Base-by-base conservation (phyloP, 805 yeast genomes). In the Candida vaughaniae region DNA sequence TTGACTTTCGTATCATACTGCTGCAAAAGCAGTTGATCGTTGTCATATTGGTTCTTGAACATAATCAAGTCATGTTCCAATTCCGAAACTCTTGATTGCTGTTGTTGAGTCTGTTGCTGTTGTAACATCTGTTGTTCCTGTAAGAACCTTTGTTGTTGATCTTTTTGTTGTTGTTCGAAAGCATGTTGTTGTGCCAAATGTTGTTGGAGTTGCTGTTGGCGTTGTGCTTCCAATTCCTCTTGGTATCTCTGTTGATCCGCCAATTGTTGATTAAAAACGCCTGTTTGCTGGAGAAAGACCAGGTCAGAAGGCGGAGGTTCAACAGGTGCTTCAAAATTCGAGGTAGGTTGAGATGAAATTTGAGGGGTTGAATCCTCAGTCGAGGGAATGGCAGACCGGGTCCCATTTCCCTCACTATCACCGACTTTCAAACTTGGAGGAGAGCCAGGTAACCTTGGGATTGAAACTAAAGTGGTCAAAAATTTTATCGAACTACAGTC, bases 1-100 rank as follows among this genome's bases (percentile, higher is more conserved):
- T 83, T 83, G 6, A 90, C 95, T 39, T 95, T 71, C 43, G 80
- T 74, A 57, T 90, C 97, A 55, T 90, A 90, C 58, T 88, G 95
- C 56, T 83, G 87, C 36, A 90, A 71, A 65, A 90, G 67, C 47
- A 78, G 69, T 57, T 87, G 96, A 56, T 87, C 95, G 48, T 80
- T 85, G 47, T 89, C 95, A 52, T 84, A 86, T 52, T 88, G 96
- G 25, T 82, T 85, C 47, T 81, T 77, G 46, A 88, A 67, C 45
- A 80, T 76, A 25, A 85, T 65, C 33, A 90, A 60, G 55, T 89
- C 95, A 48, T 87, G 82, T 56, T 89, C 95, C 37, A 86, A 67
- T 46, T 85, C 90, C 0, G 90, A 80, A 22, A 80, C 86, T 43
- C 86, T 73, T 19, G 89, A 88, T 53, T 84, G 86, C 6, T 83